Percentiles rank a stretch among this genome's conserved stretches.
Evolutionary conservation across 2,329 filamentous ascomycete genomes (phyloP).

Genomic region (Cryphonectria parasitica): DNA sequence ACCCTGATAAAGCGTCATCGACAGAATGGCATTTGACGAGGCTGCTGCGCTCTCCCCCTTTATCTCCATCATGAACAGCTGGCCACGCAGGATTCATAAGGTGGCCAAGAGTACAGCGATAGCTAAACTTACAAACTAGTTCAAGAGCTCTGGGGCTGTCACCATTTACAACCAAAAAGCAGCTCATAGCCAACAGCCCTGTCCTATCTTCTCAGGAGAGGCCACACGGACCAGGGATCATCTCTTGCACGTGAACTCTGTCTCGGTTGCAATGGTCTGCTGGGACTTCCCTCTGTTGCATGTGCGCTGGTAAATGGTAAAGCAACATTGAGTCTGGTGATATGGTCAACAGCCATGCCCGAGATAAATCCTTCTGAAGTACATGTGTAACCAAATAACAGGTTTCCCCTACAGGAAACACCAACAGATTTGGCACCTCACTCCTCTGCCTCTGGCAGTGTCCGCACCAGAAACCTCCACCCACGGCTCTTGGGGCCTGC

Average conservation of each 20-base stretch:
- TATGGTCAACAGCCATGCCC: not conserved
- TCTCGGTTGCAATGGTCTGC: not conserved
- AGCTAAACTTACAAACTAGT: not conserved
- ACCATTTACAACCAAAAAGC: not conserved
- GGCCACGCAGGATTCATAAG: not conserved
- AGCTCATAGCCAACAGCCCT: not conserved
- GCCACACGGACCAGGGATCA: not conserved
- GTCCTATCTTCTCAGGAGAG: not conserved
- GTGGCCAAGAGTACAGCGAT: not conserved
- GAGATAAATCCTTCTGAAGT: not conserved
- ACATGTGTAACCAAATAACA: not conserved
- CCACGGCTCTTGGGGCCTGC: not conserved
- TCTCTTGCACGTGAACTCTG: not conserved
- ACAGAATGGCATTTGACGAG: not conserved
- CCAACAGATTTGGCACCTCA: not conserved
- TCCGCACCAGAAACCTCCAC: not conserved
- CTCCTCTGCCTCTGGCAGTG: not conserved
- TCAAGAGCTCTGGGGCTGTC: not conserved
- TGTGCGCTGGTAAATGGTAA: not conserved
- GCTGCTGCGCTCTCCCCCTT: not conserved
- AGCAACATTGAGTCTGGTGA: not conserved
- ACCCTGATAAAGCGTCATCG: slow-evolving; percentile 25
- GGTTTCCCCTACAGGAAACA: not conserved
- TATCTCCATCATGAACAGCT: not conserved
- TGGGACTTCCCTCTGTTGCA: not conserved